A percentile compares a stretch with the other conserved stretches of the same genome.
These are phyloP conservation scores for Nicotiana benthamiana DNA, from an alignment of 257 asterid species.

Conservation along the genomic window DNA sequence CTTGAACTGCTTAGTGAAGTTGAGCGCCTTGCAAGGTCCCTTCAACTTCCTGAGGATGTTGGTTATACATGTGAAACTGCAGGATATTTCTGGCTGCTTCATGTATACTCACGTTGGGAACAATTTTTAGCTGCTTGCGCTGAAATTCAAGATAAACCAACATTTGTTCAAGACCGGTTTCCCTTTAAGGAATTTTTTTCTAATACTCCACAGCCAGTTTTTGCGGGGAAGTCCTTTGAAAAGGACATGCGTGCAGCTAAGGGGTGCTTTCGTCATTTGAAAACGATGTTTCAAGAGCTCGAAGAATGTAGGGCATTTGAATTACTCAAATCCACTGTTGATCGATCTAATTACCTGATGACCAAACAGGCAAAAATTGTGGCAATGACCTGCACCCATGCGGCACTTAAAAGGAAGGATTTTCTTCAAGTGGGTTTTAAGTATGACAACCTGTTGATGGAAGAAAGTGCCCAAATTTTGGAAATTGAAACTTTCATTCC, in stretches of 20 bases:
- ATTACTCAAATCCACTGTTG: constrained; percentile 92
- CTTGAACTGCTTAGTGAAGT: constrained; percentile 93
- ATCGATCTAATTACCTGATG: constrained; percentile 86
- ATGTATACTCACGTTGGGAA: constrained; percentile 97
- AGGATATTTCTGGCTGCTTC: constrained; percentile 95
- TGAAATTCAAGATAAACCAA: constrained; percentile 56
- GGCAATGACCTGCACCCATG: constrained; percentile 99
- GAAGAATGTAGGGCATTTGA: constrained; percentile 99
- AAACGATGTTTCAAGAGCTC: constrained; percentile 95
- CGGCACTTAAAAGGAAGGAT: constrained; percentile 96
- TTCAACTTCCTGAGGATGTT: constrained; percentile 89
- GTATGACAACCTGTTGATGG: constrained; percentile 94
- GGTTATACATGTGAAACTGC: constrained; percentile 99
- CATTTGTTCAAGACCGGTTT: constrained; percentile 67
- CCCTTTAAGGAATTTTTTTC: constrained; percentile 92
- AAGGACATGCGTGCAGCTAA: constrained; percentile 87
- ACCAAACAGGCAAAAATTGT: constrained; percentile 97
- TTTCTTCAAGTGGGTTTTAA: constrained; percentile 86
- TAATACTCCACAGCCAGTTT: constrained; percentile 65
- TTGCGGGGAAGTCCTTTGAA: constrained; percentile 64
- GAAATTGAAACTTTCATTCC: constrained; percentile 98
- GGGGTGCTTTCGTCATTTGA: constrained; percentile 91
- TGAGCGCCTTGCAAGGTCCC: constrained; percentile 88
- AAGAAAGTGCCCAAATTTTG: constrained; percentile 98
- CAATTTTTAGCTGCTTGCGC: constrained; percentile 74